phyloP scores from a whole-genome alignment of 2,329 filamentous ascomycete species.

The Aspergillus pseudonomiae region DNA sequence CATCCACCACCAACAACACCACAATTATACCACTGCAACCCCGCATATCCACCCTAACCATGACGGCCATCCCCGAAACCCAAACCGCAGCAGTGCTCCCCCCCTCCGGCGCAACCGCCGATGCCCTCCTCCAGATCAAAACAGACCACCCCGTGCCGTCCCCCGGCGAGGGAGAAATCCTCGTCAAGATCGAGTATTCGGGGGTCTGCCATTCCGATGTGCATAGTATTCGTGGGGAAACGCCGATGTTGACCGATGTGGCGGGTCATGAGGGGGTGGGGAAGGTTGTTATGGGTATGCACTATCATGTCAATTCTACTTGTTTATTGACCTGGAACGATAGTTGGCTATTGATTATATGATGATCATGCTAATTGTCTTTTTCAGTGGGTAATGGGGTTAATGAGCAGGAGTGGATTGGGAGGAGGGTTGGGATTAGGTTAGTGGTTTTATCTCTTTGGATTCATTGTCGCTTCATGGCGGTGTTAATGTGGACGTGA shows the following conservation, averaged over 20 bases:
- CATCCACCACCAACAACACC: background rate
- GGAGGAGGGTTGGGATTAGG: slow-evolving; percentile 37
- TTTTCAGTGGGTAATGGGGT: slow-evolving; percentile 31
- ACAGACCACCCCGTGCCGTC: slow-evolving; percentile 37
- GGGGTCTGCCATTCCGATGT: slow-evolving; percentile 54
- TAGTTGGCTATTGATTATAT: background rate
- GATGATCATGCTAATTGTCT: background rate
- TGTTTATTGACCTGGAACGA: no score
- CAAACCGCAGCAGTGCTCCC: slow-evolving; percentile 37
- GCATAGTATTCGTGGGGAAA: slow-evolving; percentile 47
- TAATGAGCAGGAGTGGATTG: slow-evolving; percentile 33
- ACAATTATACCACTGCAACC: background rate
- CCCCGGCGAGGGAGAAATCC: slow-evolving; percentile 44
- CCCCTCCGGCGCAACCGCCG: slow-evolving; percentile 22
- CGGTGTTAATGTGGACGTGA: background rate
- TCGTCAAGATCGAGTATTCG: slow-evolving; percentile 52
- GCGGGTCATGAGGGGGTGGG: slow-evolving; percentile 54
- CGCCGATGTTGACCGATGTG: slow-evolving; percentile 48
- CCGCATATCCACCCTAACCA: background rate
- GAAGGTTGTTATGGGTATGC: slow-evolving; percentile 39
- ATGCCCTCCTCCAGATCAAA: slow-evolving; percentile 28
- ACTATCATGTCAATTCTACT: background rate
- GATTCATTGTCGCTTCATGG: background rate
- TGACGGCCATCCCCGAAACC: slow-evolving; percentile 26
- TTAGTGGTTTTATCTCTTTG: slow-evolving; percentile 17